Evolutionary conservation across 176 grass and related monocot genomes (phyloP).

Genomic region (Rhynchospora breviuscula): DNA sequence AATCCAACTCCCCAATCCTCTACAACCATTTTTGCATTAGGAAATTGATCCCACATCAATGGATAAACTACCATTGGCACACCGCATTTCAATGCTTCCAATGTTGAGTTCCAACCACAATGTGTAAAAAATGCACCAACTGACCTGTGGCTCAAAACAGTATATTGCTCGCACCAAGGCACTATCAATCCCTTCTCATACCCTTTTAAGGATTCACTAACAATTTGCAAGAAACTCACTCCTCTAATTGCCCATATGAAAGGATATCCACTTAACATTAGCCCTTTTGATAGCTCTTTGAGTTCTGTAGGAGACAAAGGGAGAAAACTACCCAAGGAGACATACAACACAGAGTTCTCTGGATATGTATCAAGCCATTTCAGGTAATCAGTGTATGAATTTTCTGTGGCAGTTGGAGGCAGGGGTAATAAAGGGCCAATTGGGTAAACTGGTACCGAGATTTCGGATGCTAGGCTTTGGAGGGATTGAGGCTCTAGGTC

Average conservation of each 20-base stretch:
- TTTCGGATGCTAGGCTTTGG: not conserved
- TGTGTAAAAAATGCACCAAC: constrained; percentile 25
- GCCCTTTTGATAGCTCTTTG: constrained; percentile 1
- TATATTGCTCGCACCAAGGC: constrained; percentile 27
- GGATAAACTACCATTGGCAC: constrained; percentile 21
- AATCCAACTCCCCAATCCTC: constrained; percentile 20
- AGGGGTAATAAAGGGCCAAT: constrained; percentile 15
- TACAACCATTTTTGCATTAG: constrained; percentile 27
- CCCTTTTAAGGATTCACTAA: not conserved
- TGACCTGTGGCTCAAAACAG: constrained; percentile 14
- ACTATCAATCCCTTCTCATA: constrained; percentile 14
- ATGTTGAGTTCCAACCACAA: constrained; percentile 23
- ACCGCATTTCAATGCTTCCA: constrained; percentile 9
- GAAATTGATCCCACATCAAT: constrained; percentile 23
- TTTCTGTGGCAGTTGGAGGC: not conserved
- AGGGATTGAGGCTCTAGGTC: constrained; percentile 13
- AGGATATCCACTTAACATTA: constrained; percentile 1
- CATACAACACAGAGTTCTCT: not conserved
- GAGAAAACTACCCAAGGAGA: constrained; percentile 21
- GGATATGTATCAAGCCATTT: constrained; percentile 16
- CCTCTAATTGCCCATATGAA: constrained; percentile 2
- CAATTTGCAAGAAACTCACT: not conserved
- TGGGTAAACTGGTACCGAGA: not conserved
- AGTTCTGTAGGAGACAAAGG: constrained; percentile 8
- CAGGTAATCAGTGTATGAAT: not conserved